These are phyloP conservation scores for Backusella australiensis DNA, from an alignment of 192 early-diverging fungal species.

Conservation along the genomic window DNA sequence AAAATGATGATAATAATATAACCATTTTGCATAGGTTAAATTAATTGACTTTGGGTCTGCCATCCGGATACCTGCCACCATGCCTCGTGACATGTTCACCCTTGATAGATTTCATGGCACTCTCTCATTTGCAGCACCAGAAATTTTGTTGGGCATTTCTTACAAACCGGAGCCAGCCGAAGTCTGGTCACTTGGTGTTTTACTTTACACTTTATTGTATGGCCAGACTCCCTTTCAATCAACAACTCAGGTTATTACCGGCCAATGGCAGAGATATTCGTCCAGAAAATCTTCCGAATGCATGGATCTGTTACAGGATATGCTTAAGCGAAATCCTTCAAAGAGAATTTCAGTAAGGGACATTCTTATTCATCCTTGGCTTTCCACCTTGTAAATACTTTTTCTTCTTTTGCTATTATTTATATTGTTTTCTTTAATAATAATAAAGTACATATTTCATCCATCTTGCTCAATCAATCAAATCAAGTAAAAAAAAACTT, in stretches of 20 bases:
- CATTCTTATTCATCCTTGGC: constrained; percentile 55
- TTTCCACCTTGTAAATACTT: constrained; percentile 15
- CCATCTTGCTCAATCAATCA: neutral
- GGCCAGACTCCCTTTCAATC: constrained; percentile 60
- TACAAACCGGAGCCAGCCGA: constrained; percentile 65
- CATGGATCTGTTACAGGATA: constrained; percentile 52
- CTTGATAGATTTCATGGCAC: constrained; percentile 48
- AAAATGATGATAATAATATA: too few species aligned
- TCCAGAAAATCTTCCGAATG: constrained; percentile 43
- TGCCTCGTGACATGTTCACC: constrained; percentile 27
- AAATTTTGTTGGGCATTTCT: constrained; percentile 55
- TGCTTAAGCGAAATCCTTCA: constrained; percentile 52
- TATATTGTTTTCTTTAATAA: neutral
- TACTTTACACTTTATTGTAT: constrained; percentile 56
- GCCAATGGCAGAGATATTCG: constrained; percentile 30
- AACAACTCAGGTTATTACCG: constrained; percentile 38
- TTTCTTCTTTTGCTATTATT: neutral
- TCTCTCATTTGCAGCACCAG: constrained; percentile 58
- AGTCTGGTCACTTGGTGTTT: constrained; percentile 70
- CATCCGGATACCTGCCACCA: constrained; percentile 22
- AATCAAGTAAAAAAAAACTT: neutral
- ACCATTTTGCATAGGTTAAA: constrained; percentile 30
- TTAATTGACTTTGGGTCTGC: constrained; percentile 71
- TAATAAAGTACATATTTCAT: neutral
- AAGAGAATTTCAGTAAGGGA: constrained; percentile 49